phyloP scores from a whole-genome alignment of 169 alveolate genomes.

The Eimeria nieschulzi region DNA sequence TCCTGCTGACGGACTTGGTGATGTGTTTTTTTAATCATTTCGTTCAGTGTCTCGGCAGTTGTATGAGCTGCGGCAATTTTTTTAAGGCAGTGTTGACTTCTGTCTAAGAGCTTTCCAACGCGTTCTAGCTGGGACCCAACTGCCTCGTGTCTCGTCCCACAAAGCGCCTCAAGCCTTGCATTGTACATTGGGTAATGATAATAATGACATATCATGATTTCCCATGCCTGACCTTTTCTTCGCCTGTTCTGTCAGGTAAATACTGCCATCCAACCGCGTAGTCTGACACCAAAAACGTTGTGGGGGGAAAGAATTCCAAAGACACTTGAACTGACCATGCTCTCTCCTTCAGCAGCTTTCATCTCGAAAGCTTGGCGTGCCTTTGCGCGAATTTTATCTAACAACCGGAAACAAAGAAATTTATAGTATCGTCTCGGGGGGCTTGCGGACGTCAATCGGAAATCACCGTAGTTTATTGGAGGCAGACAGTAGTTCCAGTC shows the following conservation, averaged over 20 bases:
- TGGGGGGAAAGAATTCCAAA: background rate
- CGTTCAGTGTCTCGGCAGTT: slow-evolving; percentile 42
- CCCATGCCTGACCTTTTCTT: background rate
- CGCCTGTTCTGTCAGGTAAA: slow-evolving; percentile 7
- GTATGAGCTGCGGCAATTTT: background rate
- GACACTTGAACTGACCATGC: slow-evolving; percentile 43
- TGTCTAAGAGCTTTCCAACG: background rate
- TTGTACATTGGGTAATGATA: background rate
- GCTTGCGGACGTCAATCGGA: too few relatives aligned
- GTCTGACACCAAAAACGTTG: background rate
- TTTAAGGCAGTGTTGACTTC: slow-evolving; percentile 62
- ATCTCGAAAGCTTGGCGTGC: slow-evolving; percentile 74
- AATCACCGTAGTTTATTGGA: slow-evolving; percentile 59
- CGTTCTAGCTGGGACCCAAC: slow-evolving; percentile 13
- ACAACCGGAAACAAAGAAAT: background rate
- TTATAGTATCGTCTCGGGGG: background rate
- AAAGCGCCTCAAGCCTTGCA: slow-evolving; percentile 42
- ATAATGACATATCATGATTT: background rate
- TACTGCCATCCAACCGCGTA: slow-evolving; percentile 65
- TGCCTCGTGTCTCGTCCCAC: slow-evolving; percentile 42
- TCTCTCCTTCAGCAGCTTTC: slow-evolving; percentile 74
- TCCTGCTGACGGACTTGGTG: slow-evolving; percentile 80
- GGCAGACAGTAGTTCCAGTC: slow-evolving; percentile 85
- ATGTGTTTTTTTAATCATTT: slow-evolving; percentile 80
- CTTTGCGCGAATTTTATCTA: slow-evolving; percentile 59